Conservation (phyloP, 768 basidiomycete species). For the Arthromyces matolae region DNA sequence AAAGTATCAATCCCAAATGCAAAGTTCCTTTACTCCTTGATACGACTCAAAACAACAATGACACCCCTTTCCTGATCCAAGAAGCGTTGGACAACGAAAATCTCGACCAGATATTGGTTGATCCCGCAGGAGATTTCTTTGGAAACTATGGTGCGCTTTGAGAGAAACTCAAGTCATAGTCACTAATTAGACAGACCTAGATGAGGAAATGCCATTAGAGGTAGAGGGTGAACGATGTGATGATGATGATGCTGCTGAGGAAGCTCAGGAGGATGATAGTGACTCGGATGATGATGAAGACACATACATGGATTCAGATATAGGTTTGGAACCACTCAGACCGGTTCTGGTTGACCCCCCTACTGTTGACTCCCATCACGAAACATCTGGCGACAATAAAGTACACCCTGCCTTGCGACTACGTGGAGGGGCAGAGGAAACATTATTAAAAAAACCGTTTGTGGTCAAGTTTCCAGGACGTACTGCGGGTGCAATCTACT, state of each 20-base stretch:
- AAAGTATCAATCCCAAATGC: background rate
- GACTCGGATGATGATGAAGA: too few species aligned
- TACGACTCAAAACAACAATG: background rate
- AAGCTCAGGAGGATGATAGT: background rate
- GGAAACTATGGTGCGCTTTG: constrained; percentile 4
- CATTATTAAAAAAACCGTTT: background rate
- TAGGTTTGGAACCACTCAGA: too few species aligned
- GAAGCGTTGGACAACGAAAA: background rate
- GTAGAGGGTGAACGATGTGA: background rate
- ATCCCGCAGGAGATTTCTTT: constrained; percentile 11
- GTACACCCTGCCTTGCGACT: too few species aligned
- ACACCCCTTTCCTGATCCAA: background rate
- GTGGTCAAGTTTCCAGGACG: constrained; percentile 3
- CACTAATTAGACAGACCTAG: background rate
- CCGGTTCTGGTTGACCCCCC: too few species aligned
- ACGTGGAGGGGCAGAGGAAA: constrained; percentile 3
- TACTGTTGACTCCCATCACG: constrained; percentile 2
- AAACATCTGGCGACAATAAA: too few species aligned
- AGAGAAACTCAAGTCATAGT: background rate
- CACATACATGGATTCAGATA: too few species aligned
- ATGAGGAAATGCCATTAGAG: background rate
- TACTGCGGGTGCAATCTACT: constrained; percentile 4
- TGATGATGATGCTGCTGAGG: background rate
- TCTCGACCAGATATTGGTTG: constrained; percentile 3
- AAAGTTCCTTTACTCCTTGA: too few species aligned